Conservation (phyloP, 2,329 filamentous ascomycete species). For the Pseudodiploospora longispora region DNA sequence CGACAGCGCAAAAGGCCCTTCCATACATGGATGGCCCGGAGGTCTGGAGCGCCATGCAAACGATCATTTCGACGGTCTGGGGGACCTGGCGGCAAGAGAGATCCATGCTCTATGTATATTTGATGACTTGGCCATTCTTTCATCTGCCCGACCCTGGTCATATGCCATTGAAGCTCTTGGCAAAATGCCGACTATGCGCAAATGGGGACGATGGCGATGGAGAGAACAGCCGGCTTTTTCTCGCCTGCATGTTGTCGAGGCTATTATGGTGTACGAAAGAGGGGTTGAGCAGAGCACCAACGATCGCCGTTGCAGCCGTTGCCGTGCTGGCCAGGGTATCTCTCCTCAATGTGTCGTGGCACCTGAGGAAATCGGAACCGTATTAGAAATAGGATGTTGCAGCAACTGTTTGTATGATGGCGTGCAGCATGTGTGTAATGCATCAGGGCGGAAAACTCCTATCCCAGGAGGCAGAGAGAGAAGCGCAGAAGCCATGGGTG, state of each 20-base stretch:
- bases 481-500: conserved; percentile 8
- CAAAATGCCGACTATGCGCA: conserved; percentile 6
- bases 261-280: conserved; percentile 18
- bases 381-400: conserved; percentile 10
- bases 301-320: conserved; percentile 14
- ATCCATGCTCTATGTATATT: conserved; percentile 16
- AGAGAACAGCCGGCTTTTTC: conserved; percentile 10
- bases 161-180: conserved; percentile 8
- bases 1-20: conserved; percentile 9
- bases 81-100: conserved; percentile 10
- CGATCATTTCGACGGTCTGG: conserved; percentile 3
- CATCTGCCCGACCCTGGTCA: conserved; percentile 7
- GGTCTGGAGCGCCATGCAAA: conserved; percentile 6
- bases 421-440: conserved; percentile 6
- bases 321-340: conserved; percentile 15
- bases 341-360: conserved; percentile 18
- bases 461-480: conserved; percentile 8
- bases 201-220: conserved; percentile 16
- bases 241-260: conserved; percentile 11
- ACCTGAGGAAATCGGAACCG: conserved; percentile 8
- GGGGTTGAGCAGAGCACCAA: conserved; percentile 11
- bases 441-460: conserved; percentile 6
- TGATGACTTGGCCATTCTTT: conserved; percentile 9
- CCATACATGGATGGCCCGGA: conserved; percentile 9
- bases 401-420: conserved; percentile 19